These are phyloP conservation scores for Saccharomycopsis fermentans DNA, from an alignment of 805 yeast species.

Conservation along the genomic window DNA sequence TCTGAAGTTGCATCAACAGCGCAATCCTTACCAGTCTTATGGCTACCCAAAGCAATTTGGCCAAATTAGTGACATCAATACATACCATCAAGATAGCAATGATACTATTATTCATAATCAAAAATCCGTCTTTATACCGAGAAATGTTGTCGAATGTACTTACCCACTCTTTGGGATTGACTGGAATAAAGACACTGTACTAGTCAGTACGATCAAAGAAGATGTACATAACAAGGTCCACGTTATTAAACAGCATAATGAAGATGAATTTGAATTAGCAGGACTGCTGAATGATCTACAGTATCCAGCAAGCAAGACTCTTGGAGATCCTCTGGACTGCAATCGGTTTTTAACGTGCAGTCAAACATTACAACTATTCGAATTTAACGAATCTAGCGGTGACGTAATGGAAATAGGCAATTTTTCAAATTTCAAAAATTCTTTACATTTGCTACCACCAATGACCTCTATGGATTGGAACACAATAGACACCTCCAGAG, in stretches of 20 bases:
- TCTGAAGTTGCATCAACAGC: neutral
- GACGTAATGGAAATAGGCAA: constrained; percentile 31
- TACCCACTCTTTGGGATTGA: neutral
- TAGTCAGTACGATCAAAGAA: neutral
- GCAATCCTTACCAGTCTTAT: neutral
- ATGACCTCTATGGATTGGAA: constrained; percentile 95
- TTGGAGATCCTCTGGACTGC: constrained; percentile 54
- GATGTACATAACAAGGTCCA: neutral
- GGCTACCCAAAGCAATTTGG: neutral
- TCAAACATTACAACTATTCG: constrained; percentile 62
- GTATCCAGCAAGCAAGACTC: constrained; percentile 61
- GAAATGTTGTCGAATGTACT: neutral
- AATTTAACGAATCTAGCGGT: constrained; percentile 21
- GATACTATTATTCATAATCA: neutral
- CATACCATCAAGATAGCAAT: neutral
- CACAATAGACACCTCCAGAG: constrained; percentile 49
- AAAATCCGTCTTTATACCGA: neutral
- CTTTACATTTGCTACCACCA: constrained; percentile 62
- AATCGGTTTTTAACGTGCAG: constrained; percentile 54
- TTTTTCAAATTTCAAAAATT: constrained; percentile 33
- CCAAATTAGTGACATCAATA: neutral
- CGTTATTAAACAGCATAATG: neutral
- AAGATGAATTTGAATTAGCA: neutral
- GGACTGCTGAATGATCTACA: constrained; percentile 28
- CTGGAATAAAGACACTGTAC: neutral